Conservation (phyloP, 805 yeast genomes). For the Kuraishia floccosa region DNA sequence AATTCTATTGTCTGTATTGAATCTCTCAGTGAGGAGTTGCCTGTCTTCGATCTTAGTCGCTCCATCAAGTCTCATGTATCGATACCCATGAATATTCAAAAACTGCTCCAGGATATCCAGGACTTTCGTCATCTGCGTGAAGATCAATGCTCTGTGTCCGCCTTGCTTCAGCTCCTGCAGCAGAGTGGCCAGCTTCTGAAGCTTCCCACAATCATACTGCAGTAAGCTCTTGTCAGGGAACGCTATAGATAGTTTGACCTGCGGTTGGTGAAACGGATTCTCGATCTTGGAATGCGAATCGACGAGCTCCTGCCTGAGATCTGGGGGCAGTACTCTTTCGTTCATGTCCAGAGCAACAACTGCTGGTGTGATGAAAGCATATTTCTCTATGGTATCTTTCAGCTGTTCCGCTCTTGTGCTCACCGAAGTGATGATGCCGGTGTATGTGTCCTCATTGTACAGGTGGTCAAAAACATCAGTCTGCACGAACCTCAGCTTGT, state of each 20-base stretch:
- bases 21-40: constrained; percentile 85
- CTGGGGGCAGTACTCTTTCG: constrained; percentile 33
- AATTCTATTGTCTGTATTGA: constrained; percentile 75
- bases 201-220: constrained; percentile 94
- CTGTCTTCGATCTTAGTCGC: constrained; percentile 96
- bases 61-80: constrained; percentile 93
- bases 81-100: constrained; percentile 85
- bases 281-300: constrained; percentile 17
- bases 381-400: constrained; percentile 52
- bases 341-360: constrained; percentile 70
- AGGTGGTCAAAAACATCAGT: constrained; percentile 11
- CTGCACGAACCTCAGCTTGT: constrained; percentile 22
- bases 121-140: constrained; percentile 97
- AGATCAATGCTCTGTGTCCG: constrained; percentile 91
- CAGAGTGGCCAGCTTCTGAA: constrained; percentile 72
- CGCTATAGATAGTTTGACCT: constrained; percentile 80
- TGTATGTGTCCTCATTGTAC: constrained; percentile 10
- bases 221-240: constrained; percentile 91
- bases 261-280: constrained; percentile 68
- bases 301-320: constrained; percentile 14
- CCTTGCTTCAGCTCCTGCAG: constrained; percentile 68
- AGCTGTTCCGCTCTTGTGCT: constrained; percentile 25
- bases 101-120: constrained; percentile 89
- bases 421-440: constrained; percentile 29
- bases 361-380: constrained; percentile 79